Conservation (phyloP, 2,329 filamentous ascomycete species). For the Penicillium sp. region DNA sequence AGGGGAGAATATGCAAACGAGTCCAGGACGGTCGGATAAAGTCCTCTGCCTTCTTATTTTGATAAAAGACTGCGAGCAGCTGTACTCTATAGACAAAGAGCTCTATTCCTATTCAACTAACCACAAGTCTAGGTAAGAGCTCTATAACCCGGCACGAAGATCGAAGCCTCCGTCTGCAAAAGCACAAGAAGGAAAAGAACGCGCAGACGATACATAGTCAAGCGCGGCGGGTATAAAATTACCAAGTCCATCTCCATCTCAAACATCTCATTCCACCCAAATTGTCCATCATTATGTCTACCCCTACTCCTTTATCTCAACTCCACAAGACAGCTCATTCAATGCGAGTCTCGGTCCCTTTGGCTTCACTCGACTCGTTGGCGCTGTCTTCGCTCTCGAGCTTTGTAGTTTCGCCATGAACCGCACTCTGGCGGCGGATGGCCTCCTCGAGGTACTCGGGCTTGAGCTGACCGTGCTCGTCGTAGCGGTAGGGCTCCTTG, state of each 20-base stretch:
- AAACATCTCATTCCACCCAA: not conserved
- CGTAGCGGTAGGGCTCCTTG: slow-evolving; percentile 60
- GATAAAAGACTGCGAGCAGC: no score
- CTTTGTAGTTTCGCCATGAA: slow-evolving; percentile 23
- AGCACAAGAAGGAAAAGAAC: not conserved
- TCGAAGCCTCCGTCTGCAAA: not conserved
- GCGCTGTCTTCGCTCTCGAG: slow-evolving; percentile 34
- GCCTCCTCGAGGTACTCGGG: slow-evolving; percentile 54
- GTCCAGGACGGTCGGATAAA: no score
- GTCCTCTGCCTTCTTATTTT: no score
- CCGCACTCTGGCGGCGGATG: slow-evolving; percentile 30
- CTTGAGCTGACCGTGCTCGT: slow-evolving; percentile 60
- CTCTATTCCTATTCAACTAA: not conserved
- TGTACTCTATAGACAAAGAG: not conserved
- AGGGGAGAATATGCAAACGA: not conserved
- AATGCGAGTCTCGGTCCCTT: not conserved
- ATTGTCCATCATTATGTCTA: not conserved
- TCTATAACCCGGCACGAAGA: not conserved
- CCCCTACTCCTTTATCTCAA: slow-evolving; percentile 6
- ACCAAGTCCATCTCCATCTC: not conserved
- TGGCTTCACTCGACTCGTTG: slow-evolving; percentile 15
- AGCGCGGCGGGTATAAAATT: slow-evolving; percentile 45
- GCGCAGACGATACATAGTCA: slow-evolving; percentile 38
- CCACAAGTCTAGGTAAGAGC: not conserved
- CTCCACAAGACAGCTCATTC: not conserved